Base-by-base conservation (phyloP, 345 rosid species). In the Pelargonium nanum region DNA sequence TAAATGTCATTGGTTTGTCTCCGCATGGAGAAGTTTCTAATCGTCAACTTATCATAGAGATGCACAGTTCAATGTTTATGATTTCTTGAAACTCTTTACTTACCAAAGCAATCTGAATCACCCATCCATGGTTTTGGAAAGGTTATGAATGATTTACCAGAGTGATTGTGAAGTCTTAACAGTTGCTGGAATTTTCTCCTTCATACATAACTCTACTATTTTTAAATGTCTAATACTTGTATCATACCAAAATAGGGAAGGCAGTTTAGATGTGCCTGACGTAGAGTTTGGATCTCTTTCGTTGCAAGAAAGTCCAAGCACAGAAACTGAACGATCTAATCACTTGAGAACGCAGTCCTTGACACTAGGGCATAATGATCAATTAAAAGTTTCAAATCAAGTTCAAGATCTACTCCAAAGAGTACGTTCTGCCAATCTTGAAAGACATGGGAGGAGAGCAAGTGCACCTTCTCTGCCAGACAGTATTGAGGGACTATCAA, bases 211-310 rank as follows among this genome's bases (percentile, higher is more conserved):
- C 10, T 6, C 9, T 30, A 30, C 40, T 30, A 30, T 30, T 30
- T 30, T 30, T 6, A 30, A 30, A 0, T 30, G 40, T 30, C 24
- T 62, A 53, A 62, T 51, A 1, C 17, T 16, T 19, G 22, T 61
- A 50, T 24, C 26, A 34, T 44, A 56, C 56, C 45, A 26, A 56
- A 30, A 24, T 24, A 75, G 78, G 68, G 62, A 67, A 53, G 69
- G 72, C 55, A 61, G 57, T 66, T 23, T 64, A 13, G 58, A 45
- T 22, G 58, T 24, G 26, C 4, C 45, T 4, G 69, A 56, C 32
- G 24, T 51, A 52, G 63, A 56, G 22, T 57, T 57, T 26, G 23
- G 57, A 22, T 44, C 64, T 55, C 22, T 61, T 56, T 44, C 48
- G 54, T 30, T 3, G 50, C 52, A 25, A 19, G 24, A 58, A 34